phyloP scores from a whole-genome alignment of 257 asterid genomes.

The Primulina tabacum region DNA sequence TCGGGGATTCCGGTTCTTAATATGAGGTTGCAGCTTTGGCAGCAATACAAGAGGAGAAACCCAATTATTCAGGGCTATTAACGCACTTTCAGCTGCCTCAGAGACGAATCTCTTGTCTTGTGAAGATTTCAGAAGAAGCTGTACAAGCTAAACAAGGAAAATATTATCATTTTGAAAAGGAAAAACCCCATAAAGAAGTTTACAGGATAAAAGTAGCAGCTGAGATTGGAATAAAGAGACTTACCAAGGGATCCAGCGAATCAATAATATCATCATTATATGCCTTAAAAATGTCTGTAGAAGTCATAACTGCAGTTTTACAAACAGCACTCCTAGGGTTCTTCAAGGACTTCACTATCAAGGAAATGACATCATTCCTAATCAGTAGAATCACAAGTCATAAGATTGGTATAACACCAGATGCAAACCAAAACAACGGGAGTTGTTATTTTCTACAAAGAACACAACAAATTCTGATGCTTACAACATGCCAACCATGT shows the following conservation, averaged over 20 bases:
- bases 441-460: constrained; percentile 12
- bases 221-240: constrained; percentile 2
- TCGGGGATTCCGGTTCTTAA: constrained; percentile 53
- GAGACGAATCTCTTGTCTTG: constrained; percentile 94
- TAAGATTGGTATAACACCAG: constrained; percentile 13
- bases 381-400: constrained; percentile 33
- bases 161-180: background rate
- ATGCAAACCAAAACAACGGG: constrained; percentile 21
- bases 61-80: constrained; percentile 63
- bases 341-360: constrained; percentile 70
- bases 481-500: constrained; percentile 63
- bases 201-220: constrained; percentile 6
- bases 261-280: constrained; percentile 64
- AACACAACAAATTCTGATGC: constrained; percentile 30
- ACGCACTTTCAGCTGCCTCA: constrained; percentile 86
- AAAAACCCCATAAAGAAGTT: background rate
- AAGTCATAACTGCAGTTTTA: constrained; percentile 85
- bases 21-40: constrained; percentile 73
- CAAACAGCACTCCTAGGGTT: constrained; percentile 95
- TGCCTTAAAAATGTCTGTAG: constrained; percentile 35
- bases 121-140: constrained; percentile 85
- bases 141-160: constrained; percentile 55
- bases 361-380: constrained; percentile 19
- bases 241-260: constrained; percentile 78
- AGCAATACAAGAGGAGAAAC: constrained; percentile 66